phyloP scores from a whole-genome alignment of 2,329 filamentous ascomycete genomes.

The Xylariales sp. region DNA sequence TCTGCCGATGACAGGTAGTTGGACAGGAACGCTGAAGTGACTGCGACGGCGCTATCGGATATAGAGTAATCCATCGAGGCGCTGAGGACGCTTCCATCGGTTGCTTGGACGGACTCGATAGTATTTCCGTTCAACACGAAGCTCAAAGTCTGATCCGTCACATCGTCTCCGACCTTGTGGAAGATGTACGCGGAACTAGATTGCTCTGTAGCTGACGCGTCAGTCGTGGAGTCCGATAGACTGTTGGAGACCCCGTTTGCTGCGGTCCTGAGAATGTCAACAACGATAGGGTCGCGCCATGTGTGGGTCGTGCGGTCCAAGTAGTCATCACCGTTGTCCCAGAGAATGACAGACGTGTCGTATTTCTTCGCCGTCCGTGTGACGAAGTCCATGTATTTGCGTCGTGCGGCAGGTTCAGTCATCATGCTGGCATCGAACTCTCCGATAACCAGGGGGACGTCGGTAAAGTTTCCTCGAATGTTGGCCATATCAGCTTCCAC shows the following conservation, averaged over 20 bases:
- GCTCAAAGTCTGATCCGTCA: constrained; percentile 38
- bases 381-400: constrained; percentile 54
- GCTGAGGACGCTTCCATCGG: constrained; percentile 28
- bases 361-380: constrained; percentile 43
- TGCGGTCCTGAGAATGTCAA: constrained; percentile 43
- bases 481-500: constrained; percentile 45
- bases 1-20: constrained; percentile 36
- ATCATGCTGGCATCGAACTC: constrained; percentile 50
- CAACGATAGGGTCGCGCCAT: constrained; percentile 46
- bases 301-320: constrained; percentile 42
- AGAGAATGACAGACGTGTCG: constrained; percentile 46
- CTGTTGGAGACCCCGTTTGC: constrained; percentile 40
- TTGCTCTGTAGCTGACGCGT: constrained; percentile 39
- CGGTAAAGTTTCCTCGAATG: constrained; percentile 49
- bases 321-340: constrained; percentile 56
- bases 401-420: constrained; percentile 51
- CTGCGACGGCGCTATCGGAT: constrained; percentile 38
- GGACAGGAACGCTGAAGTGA: constrained; percentile 41
- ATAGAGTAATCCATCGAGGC: constrained; percentile 42
- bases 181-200: constrained; percentile 50
- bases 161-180: constrained; percentile 41
- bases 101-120: constrained; percentile 34
- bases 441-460: constrained; percentile 51
- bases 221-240: constrained; percentile 47
- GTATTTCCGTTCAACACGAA: constrained; percentile 53